These are phyloP conservation scores for Penicillium fimorum DNA, from an alignment of 495 filamentous ascomycete species.

Conservation along the genomic window DNA sequence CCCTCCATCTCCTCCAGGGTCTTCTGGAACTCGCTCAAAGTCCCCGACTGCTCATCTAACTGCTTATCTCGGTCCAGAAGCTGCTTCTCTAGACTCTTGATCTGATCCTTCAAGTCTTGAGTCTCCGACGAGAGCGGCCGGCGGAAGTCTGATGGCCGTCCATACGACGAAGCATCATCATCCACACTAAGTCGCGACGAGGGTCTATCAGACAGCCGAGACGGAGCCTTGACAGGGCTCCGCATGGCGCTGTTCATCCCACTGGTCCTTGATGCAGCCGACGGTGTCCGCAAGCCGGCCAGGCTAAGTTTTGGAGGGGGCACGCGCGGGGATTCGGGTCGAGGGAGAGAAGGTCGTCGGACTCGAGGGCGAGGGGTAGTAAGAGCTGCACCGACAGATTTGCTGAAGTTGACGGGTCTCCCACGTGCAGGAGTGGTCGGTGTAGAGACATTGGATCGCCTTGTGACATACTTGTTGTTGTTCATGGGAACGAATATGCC, in stretches of 20 bases:
- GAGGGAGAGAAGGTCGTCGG: constrained; percentile 68
- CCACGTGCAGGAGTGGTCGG: constrained; percentile 64
- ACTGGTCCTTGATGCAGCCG: constrained; percentile 32
- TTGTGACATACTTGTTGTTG: constrained; percentile 71
- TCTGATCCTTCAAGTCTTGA: constrained; percentile 58
- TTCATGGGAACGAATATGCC: constrained; percentile 94
- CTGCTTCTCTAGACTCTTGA: constrained; percentile 61
- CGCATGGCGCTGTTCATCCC: constrained; percentile 33
- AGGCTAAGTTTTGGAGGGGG: constrained; percentile 55
- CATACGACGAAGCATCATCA: constrained; percentile 35
- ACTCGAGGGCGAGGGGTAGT: constrained; percentile 65
- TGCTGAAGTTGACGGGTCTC: constrained; percentile 63
- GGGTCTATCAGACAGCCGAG: constrained; percentile 44
- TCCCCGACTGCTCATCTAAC: constrained; percentile 78
- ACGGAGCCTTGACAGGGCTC: constrained; percentile 45
- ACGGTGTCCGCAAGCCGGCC: constrained; percentile 50
- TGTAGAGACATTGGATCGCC: constrained; percentile 58
- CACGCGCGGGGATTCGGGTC: constrained; percentile 76
- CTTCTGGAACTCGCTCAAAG: constrained; percentile 61
- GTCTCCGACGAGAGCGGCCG: constrained; percentile 47
- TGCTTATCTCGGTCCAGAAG: constrained; percentile 83
- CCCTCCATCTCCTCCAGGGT: constrained; percentile 66
- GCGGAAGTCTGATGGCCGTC: constrained; percentile 45
- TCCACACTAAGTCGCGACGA: constrained; percentile 44
- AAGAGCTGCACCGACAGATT: constrained; percentile 77